These are phyloP conservation scores for Monosporascus cannonballus DNA, from an alignment of 2,329 filamentous ascomycete genomes.

Conservation along the genomic window DNA sequence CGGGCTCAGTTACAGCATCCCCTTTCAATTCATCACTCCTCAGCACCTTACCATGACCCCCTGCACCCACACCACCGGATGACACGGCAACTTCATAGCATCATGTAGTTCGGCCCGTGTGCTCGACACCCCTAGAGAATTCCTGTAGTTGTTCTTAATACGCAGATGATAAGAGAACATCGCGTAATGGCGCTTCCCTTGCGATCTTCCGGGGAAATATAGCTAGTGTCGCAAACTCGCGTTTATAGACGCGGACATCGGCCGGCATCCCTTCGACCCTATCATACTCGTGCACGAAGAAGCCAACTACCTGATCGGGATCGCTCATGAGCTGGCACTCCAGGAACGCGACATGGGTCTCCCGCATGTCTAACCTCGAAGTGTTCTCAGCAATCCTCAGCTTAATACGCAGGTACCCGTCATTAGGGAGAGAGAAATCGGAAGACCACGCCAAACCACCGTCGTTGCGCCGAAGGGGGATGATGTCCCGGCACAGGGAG, in stretches of 20 bases:
- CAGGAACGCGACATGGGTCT: background rate
- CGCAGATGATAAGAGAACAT: constrained; percentile 1
- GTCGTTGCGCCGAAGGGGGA: constrained; percentile 1
- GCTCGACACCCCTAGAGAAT: too few relatives aligned
- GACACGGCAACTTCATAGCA: too few relatives aligned
- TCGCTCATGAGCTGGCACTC: background rate
- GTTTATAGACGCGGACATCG: background rate
- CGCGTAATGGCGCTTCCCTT: background rate
- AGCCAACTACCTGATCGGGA: background rate
- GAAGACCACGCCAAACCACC: background rate
- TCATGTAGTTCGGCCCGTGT: too few relatives aligned
- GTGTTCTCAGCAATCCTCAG: background rate
- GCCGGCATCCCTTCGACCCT: background rate
- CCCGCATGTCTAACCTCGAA: constrained; percentile 1
- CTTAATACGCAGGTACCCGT: background rate
- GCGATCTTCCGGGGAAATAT: background rate
- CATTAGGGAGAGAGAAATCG: background rate
- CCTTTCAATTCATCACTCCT: too few relatives aligned
- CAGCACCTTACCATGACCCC: too few relatives aligned
- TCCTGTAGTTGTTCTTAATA: background rate
- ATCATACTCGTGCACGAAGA: background rate
- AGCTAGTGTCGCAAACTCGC: background rate
- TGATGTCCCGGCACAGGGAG: background rate
- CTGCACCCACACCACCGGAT: too few relatives aligned
- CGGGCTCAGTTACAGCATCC: too few relatives aligned